Evolutionary conservation across 805 yeast genomes (phyloP), one percentile per base, ranked within the genome.

Genomic region (Wickerhamiella lipophila): DNA sequence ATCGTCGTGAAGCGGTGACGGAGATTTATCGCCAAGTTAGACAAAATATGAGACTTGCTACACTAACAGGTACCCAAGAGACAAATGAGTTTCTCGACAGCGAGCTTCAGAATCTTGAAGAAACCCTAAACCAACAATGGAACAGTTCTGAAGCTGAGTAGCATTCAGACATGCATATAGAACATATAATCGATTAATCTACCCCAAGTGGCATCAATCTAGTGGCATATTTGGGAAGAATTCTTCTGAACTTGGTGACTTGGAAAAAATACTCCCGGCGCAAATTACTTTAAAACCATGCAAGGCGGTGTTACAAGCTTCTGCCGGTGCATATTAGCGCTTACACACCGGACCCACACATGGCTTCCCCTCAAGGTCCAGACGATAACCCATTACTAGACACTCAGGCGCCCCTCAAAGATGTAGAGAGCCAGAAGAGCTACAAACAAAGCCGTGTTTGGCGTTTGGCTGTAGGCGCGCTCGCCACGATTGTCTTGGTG

Each of bases 261-360:
- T n/a, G n/a, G n/a, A n/a, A n/a, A n/a, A n/a, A n/a, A n/a, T n/a
- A n/a, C n/a, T n/a, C n/a, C n/a, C n/a, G n/a, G n/a, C n/a, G n/a
- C n/a, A n/a, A n/a, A n/a, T n/a, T n/a, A n/a, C n/a, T n/a, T n/a
- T n/a, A 29, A 29, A 29, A 11, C 32, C 32, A 11, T 13, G 6
- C 32, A 29, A 11, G n/a, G 12, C 32, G n/a, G 11, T 29, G 5
- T n/a, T 29, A 29, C 32, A 32, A 32, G 19, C 38, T 32, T 7
- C 21, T 32, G 9, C 19, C 38, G 15, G 19, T 32, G 19, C 38
- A n/a, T 9, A 6, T 23, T 23, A 6, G 26, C 23, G 41, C 41
- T 36, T 36, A 36, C 41, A 36, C 26, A 36, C 41, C 26, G 41
- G 41, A 36, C 41, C 41, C 41, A 36, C 41, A 36, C 26, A 36